phyloP scores from a whole-genome alignment of 352 stramenopile species.

The Phytopythium oedochilum region DNA sequence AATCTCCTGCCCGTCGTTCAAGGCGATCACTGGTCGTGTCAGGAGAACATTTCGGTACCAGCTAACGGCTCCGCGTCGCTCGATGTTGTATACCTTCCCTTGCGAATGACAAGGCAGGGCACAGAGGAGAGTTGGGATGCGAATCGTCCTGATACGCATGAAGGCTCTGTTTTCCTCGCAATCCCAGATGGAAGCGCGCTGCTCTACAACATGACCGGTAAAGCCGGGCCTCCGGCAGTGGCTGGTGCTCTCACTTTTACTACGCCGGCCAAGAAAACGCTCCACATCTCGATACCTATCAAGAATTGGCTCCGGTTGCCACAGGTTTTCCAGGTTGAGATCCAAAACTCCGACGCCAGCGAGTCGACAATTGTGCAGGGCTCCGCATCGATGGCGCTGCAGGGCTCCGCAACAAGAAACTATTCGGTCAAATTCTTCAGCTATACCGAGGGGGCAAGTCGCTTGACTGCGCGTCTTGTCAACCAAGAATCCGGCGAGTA shows the following conservation, averaged over 20 bases:
- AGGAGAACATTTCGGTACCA: conserved; percentile 77
- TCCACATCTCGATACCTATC: conserved; percentile 63
- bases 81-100: conserved; percentile 71
- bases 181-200: conserved; percentile 88
- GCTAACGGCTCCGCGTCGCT: conserved; percentile 58
- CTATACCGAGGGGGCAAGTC: conserved; percentile 69
- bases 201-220: conserved; percentile 84
- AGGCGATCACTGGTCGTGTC: conserved; percentile 83
- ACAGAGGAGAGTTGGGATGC: conserved; percentile 13
- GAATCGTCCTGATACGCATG: conserved; percentile 43
- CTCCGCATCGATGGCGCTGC: conserved; percentile 61
- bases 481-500: conserved; percentile 87
- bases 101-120: conserved; percentile 77
- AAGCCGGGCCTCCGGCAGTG: conserved; percentile 46
- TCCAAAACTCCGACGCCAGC: conserved; percentile 29
- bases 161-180: conserved; percentile 87
- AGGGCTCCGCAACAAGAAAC: conserved; percentile 40
- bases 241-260: conserved; percentile 35
- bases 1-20: conserved; percentile 86
- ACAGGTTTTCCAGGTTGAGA: conserved; percentile 77
- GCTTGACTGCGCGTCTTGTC: conserved; percentile 68
- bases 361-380: conserved; percentile 63
- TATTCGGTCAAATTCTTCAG: conserved; percentile 89
- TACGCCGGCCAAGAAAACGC: conserved; percentile 75
- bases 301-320: conserved; percentile 87